phyloP scores from a whole-genome alignment of 257 asterid genomes.

The Solanum corneliomulleri region DNA sequence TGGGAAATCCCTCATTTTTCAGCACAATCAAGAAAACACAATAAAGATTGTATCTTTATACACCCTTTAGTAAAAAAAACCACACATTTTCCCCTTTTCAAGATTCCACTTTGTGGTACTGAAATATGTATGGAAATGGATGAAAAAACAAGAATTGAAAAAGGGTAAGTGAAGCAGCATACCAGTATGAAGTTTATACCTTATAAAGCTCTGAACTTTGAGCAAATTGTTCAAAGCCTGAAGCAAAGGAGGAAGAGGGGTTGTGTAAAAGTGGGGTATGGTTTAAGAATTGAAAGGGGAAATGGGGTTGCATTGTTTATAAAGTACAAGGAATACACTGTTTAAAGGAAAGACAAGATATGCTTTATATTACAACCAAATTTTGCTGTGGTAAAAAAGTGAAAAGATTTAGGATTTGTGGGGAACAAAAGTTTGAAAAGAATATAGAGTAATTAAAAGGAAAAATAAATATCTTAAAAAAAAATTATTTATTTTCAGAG shows the following conservation, averaged over 20 bases:
- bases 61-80: neutral
- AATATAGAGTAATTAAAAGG: neutral
- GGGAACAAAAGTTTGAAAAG: neutral
- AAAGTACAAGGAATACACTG: slow-evolving; percentile 30
- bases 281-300: neutral
- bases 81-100: neutral
- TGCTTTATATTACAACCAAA: slow-evolving; percentile 18
- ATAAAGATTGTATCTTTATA: neutral
- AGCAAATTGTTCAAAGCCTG: neutral
- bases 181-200: neutral
- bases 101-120: neutral
- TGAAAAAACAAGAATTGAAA: neutral
- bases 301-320: slow-evolving; percentile 10
- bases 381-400: slow-evolving; percentile 16
- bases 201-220: neutral
- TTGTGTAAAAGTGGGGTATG: neutral
- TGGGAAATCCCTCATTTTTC: slow-evolving; percentile 85
- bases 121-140: neutral
- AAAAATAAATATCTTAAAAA: neutral
- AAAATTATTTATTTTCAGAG: no score
- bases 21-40: slow-evolving; percentile 4
- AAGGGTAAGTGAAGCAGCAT: neutral
- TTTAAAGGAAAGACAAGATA: slow-evolving; percentile 21
- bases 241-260: neutral
- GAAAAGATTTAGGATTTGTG: neutral